Conservation (phyloP, 1,139 yeast genomes). For the Lodderomyces elongisporus region DNA sequence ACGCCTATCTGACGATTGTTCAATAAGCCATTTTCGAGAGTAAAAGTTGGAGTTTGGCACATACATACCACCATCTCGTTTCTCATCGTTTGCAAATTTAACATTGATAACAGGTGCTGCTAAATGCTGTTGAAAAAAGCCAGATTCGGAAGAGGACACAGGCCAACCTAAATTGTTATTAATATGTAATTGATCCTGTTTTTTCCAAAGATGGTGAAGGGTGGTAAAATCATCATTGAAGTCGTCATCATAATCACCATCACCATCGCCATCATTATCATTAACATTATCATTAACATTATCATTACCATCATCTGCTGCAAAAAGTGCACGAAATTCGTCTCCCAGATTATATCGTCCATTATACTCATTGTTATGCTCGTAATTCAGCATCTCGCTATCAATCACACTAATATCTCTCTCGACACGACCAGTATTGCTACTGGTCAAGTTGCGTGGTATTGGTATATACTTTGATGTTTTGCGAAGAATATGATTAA, state of each 20-base stretch:
- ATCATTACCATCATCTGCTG: conserved; percentile 13
- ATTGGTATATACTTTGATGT: conserved; percentile 34
- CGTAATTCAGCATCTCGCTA: conserved; percentile 7
- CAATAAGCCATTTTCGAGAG: conserved; percentile 30
- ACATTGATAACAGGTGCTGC: conserved; percentile 32
- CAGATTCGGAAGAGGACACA: conserved; percentile 24
- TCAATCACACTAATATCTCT: too few relatives aligned
- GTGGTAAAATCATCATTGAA: conserved; percentile 25
- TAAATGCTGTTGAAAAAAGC: conserved; percentile 31
- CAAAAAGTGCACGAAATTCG: too few relatives aligned
- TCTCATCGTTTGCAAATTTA: conserved; percentile 29
- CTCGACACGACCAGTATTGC: conserved; percentile 4
- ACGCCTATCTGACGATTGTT: conserved; percentile 25
- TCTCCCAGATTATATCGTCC: conserved; percentile 11
- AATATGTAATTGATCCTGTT: conserved; percentile 29
- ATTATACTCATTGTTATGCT: too few relatives aligned
- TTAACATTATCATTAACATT: conserved; percentile 16
- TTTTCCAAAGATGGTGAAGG: conserved; percentile 33
- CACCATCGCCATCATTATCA: conserved; percentile 15
- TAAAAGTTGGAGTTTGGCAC: conserved; percentile 37
- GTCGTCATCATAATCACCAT: conserved; percentile 15
- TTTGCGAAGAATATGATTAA: conserved; percentile 28
- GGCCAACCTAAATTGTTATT: conserved; percentile 29
- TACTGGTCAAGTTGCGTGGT: conserved; percentile 21
- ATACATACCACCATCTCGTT: conserved; percentile 25